Evolutionary conservation across 192 early-diverging fungal genomes (phyloP).

Genomic region (Coemansia sp.): DNA sequence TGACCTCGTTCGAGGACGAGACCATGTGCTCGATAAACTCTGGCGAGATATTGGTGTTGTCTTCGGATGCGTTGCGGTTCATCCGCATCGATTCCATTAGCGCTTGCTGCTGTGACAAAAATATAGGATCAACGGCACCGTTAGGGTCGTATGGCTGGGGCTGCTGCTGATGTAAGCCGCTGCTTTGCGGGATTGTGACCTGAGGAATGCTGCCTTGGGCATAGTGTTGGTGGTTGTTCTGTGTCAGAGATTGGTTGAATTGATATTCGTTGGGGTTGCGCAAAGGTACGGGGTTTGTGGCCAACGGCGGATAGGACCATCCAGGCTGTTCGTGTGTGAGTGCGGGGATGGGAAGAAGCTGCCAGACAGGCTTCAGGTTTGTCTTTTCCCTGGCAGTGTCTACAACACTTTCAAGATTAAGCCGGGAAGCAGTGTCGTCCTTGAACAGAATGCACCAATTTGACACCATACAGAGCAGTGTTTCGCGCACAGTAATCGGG

Average conservation of each 20-base stretch:
- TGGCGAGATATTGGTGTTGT: constrained; percentile 17
- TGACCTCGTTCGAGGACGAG: constrained; percentile 28
- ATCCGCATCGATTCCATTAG: constrained; percentile 17
- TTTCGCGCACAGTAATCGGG: constrained; percentile 45
- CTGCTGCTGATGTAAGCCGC: background rate
- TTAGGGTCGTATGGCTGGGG: constrained; percentile 1
- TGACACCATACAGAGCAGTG: constrained; percentile 49
- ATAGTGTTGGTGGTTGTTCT: background rate
- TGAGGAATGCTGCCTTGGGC: constrained; percentile 20
- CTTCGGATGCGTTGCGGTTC: background rate
- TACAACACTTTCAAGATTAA: constrained; percentile 41
- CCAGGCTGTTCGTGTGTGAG: constrained; percentile 20
- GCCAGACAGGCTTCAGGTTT: constrained; percentile 19
- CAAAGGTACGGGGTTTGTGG: background rate
- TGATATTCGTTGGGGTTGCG: background rate
- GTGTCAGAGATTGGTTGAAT: background rate
- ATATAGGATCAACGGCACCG: constrained; percentile 16
- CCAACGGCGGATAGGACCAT: constrained; percentile 32
- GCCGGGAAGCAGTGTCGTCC: constrained; percentile 23
- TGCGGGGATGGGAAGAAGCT: constrained; percentile 35
- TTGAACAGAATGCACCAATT: constrained; percentile 46
- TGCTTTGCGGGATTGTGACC: background rate
- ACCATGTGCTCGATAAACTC: constrained; percentile 47
- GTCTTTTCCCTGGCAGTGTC: constrained; percentile 29
- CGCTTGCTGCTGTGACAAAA: constrained; percentile 36